These are phyloP conservation scores for Sporothrix protearum DNA, from an alignment of 2,329 filamentous ascomycete species.

Conservation along the genomic window DNA sequence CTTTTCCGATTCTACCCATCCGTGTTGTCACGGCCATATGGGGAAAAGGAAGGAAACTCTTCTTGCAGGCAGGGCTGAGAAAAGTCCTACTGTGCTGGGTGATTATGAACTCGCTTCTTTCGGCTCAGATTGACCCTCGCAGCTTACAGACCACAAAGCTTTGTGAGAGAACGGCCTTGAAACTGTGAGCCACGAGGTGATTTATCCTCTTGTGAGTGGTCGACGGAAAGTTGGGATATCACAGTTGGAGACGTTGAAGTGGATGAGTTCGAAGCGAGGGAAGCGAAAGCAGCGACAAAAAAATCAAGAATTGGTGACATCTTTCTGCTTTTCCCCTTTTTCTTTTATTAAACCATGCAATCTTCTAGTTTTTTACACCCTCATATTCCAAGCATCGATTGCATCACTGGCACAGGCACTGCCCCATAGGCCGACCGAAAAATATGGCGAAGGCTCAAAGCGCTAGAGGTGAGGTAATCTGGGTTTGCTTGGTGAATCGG, in stretches of 20 bases:
- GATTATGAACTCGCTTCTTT: neutral
- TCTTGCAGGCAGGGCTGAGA: neutral
- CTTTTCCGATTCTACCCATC: conserved; percentile 3
- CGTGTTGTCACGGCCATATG: neutral
- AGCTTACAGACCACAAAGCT: neutral
- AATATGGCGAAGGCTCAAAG: neutral
- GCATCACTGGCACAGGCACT: conserved; percentile 1
- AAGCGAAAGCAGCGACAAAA: neutral
- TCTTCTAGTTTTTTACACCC: neutral
- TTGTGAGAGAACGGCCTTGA: neutral
- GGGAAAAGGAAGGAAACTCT: neutral
- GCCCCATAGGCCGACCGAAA: neutral
- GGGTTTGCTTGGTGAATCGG: neutral
- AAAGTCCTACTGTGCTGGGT: neutral
- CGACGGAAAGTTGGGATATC: neutral
- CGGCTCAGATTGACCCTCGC: conserved; percentile 7
- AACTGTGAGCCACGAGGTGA: conserved; percentile 4
- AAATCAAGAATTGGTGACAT: neutral
- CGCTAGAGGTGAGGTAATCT: neutral
- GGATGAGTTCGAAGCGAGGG: neutral
- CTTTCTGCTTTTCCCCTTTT: neutral
- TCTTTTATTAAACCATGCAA: neutral
- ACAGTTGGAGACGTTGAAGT: neutral
- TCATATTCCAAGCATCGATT: neutral
- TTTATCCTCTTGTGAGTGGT: conserved; percentile 4